A percentile compares a stretch with the other conserved stretches of the same genome.
Conservation (phyloP, 352 stramenopile species). For the Thalassiosira livingstoniorum region DNA sequence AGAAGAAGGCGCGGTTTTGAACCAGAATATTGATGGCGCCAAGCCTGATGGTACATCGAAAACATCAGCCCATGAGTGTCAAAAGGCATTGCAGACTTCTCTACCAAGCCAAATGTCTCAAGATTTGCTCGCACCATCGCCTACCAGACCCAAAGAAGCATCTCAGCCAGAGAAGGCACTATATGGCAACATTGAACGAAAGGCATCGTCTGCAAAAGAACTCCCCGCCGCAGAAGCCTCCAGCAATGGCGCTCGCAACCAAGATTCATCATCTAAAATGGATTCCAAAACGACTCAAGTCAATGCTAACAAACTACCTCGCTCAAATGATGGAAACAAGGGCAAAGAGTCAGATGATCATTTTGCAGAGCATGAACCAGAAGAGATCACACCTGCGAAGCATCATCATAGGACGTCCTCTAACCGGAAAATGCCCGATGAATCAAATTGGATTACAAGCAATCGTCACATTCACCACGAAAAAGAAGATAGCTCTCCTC, state of each 20-base stretch:
- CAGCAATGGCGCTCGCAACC: too few relatives aligned
- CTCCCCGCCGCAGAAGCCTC: too few relatives aligned
- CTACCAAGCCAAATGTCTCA: constrained; percentile 47
- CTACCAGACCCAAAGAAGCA: too few relatives aligned
- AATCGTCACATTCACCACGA: constrained; percentile 28
- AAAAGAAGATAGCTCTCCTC: constrained; percentile 22
- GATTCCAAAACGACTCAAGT: too few relatives aligned
- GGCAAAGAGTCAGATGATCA: not conserved
- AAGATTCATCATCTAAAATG: too few relatives aligned
- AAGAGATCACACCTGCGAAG: not conserved
- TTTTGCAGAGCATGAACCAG: not conserved
- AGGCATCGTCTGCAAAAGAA: too few relatives aligned
- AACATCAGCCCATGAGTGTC: too few relatives aligned
- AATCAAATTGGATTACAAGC: constrained; percentile 50
- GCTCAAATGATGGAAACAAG: not conserved
- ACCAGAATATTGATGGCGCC: constrained; percentile 16
- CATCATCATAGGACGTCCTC: not conserved
- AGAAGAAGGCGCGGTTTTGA: not conserved
- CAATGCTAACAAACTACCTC: not conserved
- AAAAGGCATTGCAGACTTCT: too few relatives aligned
- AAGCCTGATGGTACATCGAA: too few relatives aligned
- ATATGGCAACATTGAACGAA: too few relatives aligned
- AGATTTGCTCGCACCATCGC: constrained; percentile 52
- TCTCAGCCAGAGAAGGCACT: too few relatives aligned
- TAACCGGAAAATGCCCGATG: not conserved